Conservation (phyloP, 2,329 filamentous ascomycete species). For the Ophiostoma pallidulum region DNA sequence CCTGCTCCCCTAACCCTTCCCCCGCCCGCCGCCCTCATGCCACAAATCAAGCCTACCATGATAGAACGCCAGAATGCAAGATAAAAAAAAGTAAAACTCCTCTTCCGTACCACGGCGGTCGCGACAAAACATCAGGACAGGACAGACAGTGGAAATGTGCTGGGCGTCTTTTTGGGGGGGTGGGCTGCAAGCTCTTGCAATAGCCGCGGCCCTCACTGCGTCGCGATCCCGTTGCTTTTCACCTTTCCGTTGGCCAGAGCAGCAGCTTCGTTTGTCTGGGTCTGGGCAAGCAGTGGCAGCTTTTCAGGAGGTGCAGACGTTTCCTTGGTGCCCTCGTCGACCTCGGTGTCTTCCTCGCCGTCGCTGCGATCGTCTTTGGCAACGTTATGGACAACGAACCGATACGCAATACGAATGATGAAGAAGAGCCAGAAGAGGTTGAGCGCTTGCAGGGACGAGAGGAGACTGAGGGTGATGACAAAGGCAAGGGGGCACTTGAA, state of each 20-base stretch:
- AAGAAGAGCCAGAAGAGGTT: conserved; percentile 78
- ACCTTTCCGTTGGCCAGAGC: conserved; percentile 20
- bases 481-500: conserved; percentile 68
- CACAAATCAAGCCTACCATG: background rate
- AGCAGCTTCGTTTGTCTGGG: background rate
- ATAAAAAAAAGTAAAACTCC: background rate
- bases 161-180: too few species aligned
- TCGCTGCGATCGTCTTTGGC: conserved; percentile 66
- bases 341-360: conserved; percentile 53
- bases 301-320: conserved; percentile 15
- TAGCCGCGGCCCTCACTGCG: conserved; percentile 11
- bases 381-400: conserved; percentile 53
- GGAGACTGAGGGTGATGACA: conserved; percentile 54
- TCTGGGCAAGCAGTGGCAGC: conserved; percentile 6
- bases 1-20: too few species aligned
- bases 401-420: conserved; percentile 64
- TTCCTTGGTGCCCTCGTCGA: conserved; percentile 23
- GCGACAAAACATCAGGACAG: too few species aligned
- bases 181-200: too few species aligned
- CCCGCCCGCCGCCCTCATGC: background rate
- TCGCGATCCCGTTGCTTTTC: conserved; percentile 18
- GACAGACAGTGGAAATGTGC: too few species aligned
- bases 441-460: conserved; percentile 60
- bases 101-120: background rate
- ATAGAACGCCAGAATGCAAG: conserved; percentile 14